Conservation (phyloP, 441 rosid genomes). For the Pelargonium exstipulatum region DNA sequence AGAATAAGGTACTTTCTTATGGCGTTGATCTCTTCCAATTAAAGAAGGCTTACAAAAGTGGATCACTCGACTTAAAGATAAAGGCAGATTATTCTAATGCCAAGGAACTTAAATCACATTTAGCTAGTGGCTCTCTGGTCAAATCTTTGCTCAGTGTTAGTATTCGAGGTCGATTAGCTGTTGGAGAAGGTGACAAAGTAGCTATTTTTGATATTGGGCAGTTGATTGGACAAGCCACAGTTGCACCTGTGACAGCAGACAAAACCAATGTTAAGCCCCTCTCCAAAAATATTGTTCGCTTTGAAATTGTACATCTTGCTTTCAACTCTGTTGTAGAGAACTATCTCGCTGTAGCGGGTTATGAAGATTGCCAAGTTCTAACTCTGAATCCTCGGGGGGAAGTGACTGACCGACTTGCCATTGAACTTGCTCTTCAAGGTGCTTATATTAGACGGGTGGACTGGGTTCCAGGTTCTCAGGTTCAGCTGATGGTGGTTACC, state of each 20-base stretch:
- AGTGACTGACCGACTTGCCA: slow-evolving; percentile 96
- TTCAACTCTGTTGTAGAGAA: slow-evolving; percentile 86
- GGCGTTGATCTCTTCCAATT: slow-evolving; percentile 84
- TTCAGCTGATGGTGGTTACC: slow-evolving; percentile 91
- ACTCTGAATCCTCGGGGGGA: slow-evolving; percentile 96
- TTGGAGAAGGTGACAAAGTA: slow-evolving; percentile 99
- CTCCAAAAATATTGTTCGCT: slow-evolving; percentile 93
- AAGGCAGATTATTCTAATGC: slow-evolving; percentile 96
- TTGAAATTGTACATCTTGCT: slow-evolving; percentile 93
- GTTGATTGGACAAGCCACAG: slow-evolving; percentile 90
- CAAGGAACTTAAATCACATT: slow-evolving; percentile 92
- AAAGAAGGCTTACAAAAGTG: slow-evolving; percentile 98
- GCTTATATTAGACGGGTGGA: slow-evolving; percentile 84
- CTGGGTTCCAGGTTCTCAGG: slow-evolving; percentile 99
- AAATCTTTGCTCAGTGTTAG: slow-evolving; percentile 97
- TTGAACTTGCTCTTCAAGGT: slow-evolving; percentile 98
- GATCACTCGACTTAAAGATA: slow-evolving; percentile 94
- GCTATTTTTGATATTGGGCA: slow-evolving; percentile 96
- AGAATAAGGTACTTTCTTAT: slow-evolving; percentile 79
- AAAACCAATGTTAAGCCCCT: slow-evolving; percentile 97
- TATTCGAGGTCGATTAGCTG: slow-evolving; percentile 97
- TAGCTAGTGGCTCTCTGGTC: slow-evolving; percentile 88
- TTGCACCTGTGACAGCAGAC: slow-evolving; percentile 94
- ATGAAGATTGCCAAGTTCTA: slow-evolving; percentile 98
- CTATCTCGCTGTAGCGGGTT: slow-evolving; percentile 98